Conservation (phyloP, 352 stramenopile species). For the Pythium diclinum region DNA sequence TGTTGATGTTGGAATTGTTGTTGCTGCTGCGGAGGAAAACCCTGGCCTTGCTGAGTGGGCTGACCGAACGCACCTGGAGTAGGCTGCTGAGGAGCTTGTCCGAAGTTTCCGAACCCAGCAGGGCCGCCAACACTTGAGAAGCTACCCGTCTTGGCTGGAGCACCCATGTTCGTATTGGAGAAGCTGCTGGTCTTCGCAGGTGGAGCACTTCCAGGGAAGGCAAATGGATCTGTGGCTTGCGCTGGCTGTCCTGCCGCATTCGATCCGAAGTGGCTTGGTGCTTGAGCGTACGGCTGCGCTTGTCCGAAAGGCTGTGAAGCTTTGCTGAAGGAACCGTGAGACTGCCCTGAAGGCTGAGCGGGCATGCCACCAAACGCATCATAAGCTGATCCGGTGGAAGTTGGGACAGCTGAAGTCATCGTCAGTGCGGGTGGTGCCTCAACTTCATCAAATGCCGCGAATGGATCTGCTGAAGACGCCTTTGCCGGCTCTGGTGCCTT, state of each 20-base stretch:
- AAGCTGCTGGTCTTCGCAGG: constrained; percentile 32
- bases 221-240: constrained; percentile 37
- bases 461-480: constrained; percentile 18
- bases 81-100: constrained; percentile 12
- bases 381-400: constrained; percentile 11
- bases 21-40: constrained; percentile 24
- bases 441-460: constrained; percentile 57
- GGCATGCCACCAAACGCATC: constrained; percentile 19
- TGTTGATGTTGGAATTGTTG: constrained; percentile 37
- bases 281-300: constrained; percentile 16
- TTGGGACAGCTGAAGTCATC: constrained; percentile 5
- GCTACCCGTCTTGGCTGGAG: constrained; percentile 22
- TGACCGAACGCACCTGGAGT: constrained; percentile 11
- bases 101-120: constrained; percentile 14
- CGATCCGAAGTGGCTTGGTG: constrained; percentile 4
- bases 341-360: not conserved
- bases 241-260: constrained; percentile 13
- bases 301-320: constrained; percentile 7
- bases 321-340: not conserved
- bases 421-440: constrained; percentile 19
- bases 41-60: constrained; percentile 3
- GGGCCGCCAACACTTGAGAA: constrained; percentile 27
- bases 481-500: constrained; percentile 20
- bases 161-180: constrained; percentile 12
- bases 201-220: constrained; percentile 32